phyloP scores from a whole-genome alignment of 2,329 filamentous ascomycete species.

The Fusarium sublunatum region DNA sequence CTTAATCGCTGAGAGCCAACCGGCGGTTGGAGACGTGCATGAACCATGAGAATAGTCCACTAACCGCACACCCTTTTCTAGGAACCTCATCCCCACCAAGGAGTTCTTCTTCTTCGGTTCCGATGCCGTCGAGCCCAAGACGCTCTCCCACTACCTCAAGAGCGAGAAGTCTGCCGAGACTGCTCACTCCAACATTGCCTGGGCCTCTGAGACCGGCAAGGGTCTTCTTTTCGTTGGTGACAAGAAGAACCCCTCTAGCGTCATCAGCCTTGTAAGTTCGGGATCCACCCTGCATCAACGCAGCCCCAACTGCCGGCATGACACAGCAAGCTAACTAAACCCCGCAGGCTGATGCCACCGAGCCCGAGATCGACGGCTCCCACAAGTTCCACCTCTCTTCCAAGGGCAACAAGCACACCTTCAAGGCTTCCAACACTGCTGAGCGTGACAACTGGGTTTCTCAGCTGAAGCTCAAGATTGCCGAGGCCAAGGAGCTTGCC shows the following conservation, averaged over 20 bases:
- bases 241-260: conserved; percentile 82
- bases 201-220: conserved; percentile 94
- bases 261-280: conserved; percentile 83
- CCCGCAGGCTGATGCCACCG: conserved; percentile 67
- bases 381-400: conserved; percentile 88
- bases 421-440: conserved; percentile 79
- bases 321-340: conserved; percentile 21
- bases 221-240: conserved; percentile 92
- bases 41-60: conserved; percentile 4
- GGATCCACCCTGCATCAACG: conserved; percentile 29
- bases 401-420: conserved; percentile 90
- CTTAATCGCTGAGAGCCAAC: not conserved
- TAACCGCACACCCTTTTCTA: conserved; percentile 52
- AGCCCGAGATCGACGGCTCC: conserved; percentile 79
- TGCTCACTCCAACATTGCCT: conserved; percentile 83
- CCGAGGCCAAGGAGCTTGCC: conserved; percentile 85
- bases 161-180: conserved; percentile 83
- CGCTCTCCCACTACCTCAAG: conserved; percentile 81
- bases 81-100: conserved; percentile 91
- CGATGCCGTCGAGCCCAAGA: conserved; percentile 78
- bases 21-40: not conserved
- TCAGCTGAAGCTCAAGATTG: conserved; percentile 82
- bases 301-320: conserved; percentile 37
- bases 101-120: conserved; percentile 90
- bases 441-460: conserved; percentile 95